Base-by-base conservation (phyloP, 2,329 filamentous ascomycete species). In the Aspergillus hortae region DNA sequence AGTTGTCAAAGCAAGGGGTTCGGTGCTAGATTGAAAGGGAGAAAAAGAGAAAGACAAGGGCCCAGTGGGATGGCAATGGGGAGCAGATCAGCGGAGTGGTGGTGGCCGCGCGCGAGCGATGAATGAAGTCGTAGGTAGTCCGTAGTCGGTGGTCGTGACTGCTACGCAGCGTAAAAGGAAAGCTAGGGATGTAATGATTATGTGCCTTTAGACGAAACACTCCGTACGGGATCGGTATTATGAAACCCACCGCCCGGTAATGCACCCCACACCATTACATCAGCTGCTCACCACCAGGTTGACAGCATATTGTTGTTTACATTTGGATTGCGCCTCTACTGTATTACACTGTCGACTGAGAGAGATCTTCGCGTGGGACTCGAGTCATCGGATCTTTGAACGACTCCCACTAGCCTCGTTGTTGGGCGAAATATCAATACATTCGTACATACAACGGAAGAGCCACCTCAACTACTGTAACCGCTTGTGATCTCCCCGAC, bases 171-270 rank as follows among this genome's bases (percentile, higher is more conserved):
- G 44, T 54, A n/a, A 42, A 49, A 35, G 41, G 38, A 43, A 52
- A 51, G 51, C 53, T 56, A 55, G 53, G 57, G 55, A 53, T 51
- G 47, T 38, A 51, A 46, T 45, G 49, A 54, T 47, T 40, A 38
- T 49, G 54, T 48, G 44, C 30, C 30, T 49, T 35, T 36, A 41
- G 25, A 40, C 38, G 30, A 35, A 47, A 23, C 33, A 14, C 19
- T 40, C 32, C 17, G 45, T 47, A 47, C 27, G 7, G 27, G 27
- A 19, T 30, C 27, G 27, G 27, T 30, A 30, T 30, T 30, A 30
- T 30, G 27, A 30, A 30, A 30, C 27, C 27, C 27, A 43, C 19
- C 14, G 40, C 40, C 40, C 40, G 40, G n/a, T 40, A 40, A 40
- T 40, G 17, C 36, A 30, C 41, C 41, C 44, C 44, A 46, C 32